Percentiles rank a stretch among this genome's conserved stretches.
phyloP scores from a whole-genome alignment of 345 rosid genomes.

The Rhizophora apiculata region DNA sequence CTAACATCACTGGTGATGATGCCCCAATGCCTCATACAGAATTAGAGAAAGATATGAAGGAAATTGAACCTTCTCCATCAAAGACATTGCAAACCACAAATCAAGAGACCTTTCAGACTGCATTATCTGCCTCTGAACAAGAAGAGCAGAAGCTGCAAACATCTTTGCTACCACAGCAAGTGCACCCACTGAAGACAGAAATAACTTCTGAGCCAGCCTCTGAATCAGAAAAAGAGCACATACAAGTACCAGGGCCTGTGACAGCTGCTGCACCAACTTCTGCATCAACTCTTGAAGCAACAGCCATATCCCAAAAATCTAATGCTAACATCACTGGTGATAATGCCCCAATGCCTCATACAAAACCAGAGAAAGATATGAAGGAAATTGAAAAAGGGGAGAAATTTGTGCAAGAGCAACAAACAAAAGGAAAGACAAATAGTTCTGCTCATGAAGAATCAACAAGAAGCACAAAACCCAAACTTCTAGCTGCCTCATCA shows the following conservation, averaged over 20 bases:
- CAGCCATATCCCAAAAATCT: constrained; percentile 7
- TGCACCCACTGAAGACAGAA: constrained; percentile 22
- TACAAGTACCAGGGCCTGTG: constrained; percentile 7
- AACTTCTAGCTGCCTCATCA: constrained; percentile 21
- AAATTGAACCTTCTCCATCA: background rate
- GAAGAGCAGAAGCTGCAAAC: too few relatives aligned
- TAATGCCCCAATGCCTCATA: background rate
- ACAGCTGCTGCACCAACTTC: constrained; percentile 7
- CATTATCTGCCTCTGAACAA: too few relatives aligned
- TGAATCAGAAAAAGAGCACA: constrained; percentile 14
- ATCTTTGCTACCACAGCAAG: constrained; percentile 1
- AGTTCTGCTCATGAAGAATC: constrained; percentile 26
- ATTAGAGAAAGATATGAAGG: background rate
- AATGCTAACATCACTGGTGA: constrained; percentile 6
- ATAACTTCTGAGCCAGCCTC: constrained; percentile 14
- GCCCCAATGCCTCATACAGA: constrained; percentile 9
- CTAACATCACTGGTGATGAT: background rate
- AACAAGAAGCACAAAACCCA: constrained; percentile 16
- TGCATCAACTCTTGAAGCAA: constrained; percentile 17
- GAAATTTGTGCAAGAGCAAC: constrained; percentile 15
- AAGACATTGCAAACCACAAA: background rate
- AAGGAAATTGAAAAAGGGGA: constrained; percentile 24
- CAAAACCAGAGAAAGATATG: constrained; percentile 12
- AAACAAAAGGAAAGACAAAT: constrained; percentile 21
- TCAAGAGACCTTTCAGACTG: too few relatives aligned